phyloP scores from a whole-genome alignment of 2,329 filamentous ascomycete species.

The Gaeumannomyces tritici region DNA sequence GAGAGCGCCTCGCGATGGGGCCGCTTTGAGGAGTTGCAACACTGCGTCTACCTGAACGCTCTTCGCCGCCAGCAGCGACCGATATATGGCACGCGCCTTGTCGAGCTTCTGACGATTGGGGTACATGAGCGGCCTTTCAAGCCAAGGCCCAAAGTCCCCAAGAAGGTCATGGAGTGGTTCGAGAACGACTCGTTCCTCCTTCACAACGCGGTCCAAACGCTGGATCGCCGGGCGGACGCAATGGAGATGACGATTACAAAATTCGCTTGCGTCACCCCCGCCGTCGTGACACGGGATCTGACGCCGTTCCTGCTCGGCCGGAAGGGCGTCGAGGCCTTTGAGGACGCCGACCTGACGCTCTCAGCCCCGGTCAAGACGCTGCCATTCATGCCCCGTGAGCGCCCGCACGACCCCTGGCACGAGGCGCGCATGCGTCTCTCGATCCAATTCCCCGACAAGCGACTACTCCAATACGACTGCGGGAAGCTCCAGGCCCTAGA shows the following conservation, averaged over 20 bases:
- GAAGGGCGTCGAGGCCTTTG: conserved; percentile 46
- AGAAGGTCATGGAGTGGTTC: conserved; percentile 63
- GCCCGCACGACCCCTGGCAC: conserved; percentile 74
- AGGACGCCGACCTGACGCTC: conserved; percentile 45
- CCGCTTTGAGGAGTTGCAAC: conserved; percentile 69
- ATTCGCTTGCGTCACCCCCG: conserved; percentile 87
- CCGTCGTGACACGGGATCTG: conserved; percentile 74
- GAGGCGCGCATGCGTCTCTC: conserved; percentile 85
- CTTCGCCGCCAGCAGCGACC: conserved; percentile 72
- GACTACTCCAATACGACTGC: conserved; percentile 94
- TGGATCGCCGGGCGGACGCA: conserved; percentile 61
- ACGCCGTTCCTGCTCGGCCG: conserved; percentile 57
- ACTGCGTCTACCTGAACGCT: conserved; percentile 71
- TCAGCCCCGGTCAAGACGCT: conserved; percentile 46
- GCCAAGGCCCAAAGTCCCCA: conserved; percentile 49
- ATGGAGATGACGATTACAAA: conserved; percentile 72
- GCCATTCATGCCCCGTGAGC: conserved; percentile 45
- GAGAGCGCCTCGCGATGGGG: conserved; percentile 62
- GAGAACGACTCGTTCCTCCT: conserved; percentile 58
- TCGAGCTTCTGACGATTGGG: conserved; percentile 63
- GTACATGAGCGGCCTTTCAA: conserved; percentile 48
- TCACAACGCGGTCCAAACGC: conserved; percentile 59
- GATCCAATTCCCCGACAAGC: conserved; percentile 93
- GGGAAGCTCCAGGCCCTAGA: conserved; percentile 91
- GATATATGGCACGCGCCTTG: conserved; percentile 70